Evolutionary conservation across 805 yeast species (phyloP), one percentile per base, ranked within the genome.

Genomic region (Nakazawaea sp.): DNA sequence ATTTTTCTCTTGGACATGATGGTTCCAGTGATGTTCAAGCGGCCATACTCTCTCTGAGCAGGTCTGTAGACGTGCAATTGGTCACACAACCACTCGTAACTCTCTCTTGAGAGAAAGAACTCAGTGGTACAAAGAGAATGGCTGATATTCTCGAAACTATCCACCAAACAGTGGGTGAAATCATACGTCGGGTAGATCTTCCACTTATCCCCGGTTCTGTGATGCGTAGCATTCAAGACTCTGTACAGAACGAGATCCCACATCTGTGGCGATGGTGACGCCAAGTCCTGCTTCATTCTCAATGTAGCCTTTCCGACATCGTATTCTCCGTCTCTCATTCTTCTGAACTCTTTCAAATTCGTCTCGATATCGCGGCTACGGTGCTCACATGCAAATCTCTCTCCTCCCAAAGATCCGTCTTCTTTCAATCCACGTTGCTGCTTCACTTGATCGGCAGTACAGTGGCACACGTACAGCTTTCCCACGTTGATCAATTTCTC

Each of bases 231-330:
- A 50, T 90, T 73, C 50, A 92, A 69, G 3, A 92, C 96, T 59
- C 99, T 77, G 65, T 92, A 92, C 10, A 98, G 98, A 44, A 92
- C 92, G 46, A 92, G 72, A 63, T 92, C 99, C 99, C 99, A 92
- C 98, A 92, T 92, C 66, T 92, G 98, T 13, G 99, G 99, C 45
- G 86, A 84, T 45, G 96, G 95, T 13, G 92, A 83, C 7, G 61
- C 56, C 45, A 92, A 66, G 53, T 92, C 96, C 69, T 87, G 96
- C 59, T 90, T 90, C 97, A 92, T 92, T 65, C 99, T 81, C 56
- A 92, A 70, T 9, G 88, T 87, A 21, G 96, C 97, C 60, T 86
- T 85, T 47, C 97, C 97, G 29, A 88, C 88, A 47, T 74, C 69
- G 63, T 82, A 92, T 45, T 69, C 66, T 30, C 98, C 98, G 53